These are phyloP conservation scores for Berkeleyomyces basicola DNA, from an alignment of 2,329 filamentous ascomycete genomes.

Conservation along the genomic window DNA sequence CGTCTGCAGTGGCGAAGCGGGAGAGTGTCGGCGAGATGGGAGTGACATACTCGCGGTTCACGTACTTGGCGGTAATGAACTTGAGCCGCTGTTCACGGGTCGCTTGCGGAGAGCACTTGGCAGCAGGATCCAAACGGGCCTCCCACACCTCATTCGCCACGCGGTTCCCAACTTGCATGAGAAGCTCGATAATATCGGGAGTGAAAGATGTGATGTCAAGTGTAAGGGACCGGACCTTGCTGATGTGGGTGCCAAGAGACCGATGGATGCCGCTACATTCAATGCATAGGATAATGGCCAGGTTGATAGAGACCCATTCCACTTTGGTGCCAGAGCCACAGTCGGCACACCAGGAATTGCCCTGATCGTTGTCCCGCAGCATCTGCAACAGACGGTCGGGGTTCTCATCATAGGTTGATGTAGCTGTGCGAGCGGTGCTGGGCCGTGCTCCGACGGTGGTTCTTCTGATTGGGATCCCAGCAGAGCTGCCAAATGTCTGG, in stretches of 20 bases:
- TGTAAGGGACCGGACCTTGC: constrained; percentile 88
- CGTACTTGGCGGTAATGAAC: constrained; percentile 93
- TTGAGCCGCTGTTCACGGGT: constrained; percentile 79
- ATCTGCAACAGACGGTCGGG: constrained; percentile 74
- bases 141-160: constrained; percentile 97
- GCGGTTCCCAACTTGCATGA: constrained; percentile 81
- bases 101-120: constrained; percentile 61
- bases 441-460: constrained; percentile 86
- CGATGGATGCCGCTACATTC: constrained; percentile 96
- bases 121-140: constrained; percentile 54
- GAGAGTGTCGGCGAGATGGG: constrained; percentile 60
- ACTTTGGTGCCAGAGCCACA: constrained; percentile 84
- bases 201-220: constrained; percentile 94
- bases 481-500: constrained; percentile 28
- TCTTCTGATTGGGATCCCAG: constrained; percentile 54
- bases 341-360: constrained; percentile 87
- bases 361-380: constrained; percentile 77
- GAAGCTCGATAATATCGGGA: constrained; percentile 85
- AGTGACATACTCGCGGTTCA: constrained; percentile 66
- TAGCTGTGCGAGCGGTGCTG: constrained; percentile 48
- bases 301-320: constrained; percentile 97
- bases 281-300: constrained; percentile 91
- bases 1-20: constrained; percentile 62
- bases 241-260: constrained; percentile 91
- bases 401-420: constrained; percentile 61